These are phyloP conservation scores for Diplosphaera chodatii DNA, from an alignment of 139 green algal genomes.

Conservation along the genomic window DNA sequence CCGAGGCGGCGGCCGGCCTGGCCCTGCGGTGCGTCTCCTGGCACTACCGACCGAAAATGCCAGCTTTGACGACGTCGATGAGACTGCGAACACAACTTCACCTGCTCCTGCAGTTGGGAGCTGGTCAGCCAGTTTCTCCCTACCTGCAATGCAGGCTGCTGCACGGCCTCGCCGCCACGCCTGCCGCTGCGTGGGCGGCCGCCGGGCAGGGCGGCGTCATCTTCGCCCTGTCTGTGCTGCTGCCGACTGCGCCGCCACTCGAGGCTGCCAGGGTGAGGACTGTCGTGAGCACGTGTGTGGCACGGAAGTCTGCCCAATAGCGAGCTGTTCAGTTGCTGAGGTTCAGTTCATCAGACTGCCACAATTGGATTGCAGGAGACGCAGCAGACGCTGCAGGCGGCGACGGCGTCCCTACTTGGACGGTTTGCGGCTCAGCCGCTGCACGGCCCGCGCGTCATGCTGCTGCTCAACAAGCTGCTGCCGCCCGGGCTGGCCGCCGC, in stretches of 20 bases:
- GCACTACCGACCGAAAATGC: too few relatives aligned
- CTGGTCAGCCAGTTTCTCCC: too few relatives aligned
- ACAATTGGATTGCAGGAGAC: slow-evolving; percentile 16
- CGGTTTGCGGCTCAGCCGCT: slow-evolving; percentile 50
- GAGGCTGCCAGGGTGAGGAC: not conserved
- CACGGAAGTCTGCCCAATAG: too few relatives aligned
- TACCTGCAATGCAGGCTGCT: too few relatives aligned
- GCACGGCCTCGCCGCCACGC: slow-evolving; percentile 31
- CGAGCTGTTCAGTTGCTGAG: too few relatives aligned
- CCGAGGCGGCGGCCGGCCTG: slow-evolving; percentile 19
- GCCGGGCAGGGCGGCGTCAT: slow-evolving; percentile 55
- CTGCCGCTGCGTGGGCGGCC: slow-evolving; percentile 42
- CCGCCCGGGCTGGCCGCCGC: slow-evolving; percentile 68
- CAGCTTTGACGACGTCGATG: too few relatives aligned
- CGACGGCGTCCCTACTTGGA: slow-evolving; percentile 52
- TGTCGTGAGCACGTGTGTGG: too few relatives aligned
- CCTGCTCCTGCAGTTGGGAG: too few relatives aligned
- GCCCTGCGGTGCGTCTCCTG: too few relatives aligned
- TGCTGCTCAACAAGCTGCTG: slow-evolving; percentile 66
- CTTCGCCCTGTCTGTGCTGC: slow-evolving; percentile 67
- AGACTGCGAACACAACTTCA: too few relatives aligned
- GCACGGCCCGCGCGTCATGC: slow-evolving; percentile 54
- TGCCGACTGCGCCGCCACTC: slow-evolving; percentile 25
- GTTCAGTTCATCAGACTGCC: too few relatives aligned
- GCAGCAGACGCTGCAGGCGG: slow-evolving; percentile 25